phyloP scores from a whole-genome alignment of 2,329 filamentous ascomycete genomes.

The Lachnellula occidentalis region DNA sequence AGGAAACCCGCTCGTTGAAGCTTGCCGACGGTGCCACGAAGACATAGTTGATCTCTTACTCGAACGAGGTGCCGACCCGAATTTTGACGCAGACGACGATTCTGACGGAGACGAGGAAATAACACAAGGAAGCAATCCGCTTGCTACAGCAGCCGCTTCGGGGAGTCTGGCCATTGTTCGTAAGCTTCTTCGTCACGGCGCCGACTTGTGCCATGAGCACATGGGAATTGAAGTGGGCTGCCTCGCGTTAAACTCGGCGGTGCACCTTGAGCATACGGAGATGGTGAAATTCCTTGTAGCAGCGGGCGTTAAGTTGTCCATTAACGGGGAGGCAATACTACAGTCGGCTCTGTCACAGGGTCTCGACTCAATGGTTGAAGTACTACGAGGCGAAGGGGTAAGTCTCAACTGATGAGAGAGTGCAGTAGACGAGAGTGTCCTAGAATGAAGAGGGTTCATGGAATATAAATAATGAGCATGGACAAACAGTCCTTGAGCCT shows the following conservation, averaged over 20 bases:
- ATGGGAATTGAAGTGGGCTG: not conserved
- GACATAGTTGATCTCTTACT: constrained; percentile 6
- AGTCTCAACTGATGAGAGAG: too few relatives aligned
- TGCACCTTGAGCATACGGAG: constrained; percentile 3
- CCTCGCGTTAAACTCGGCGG: not conserved
- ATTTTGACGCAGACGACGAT: not conserved
- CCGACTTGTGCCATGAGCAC: constrained; percentile 1
- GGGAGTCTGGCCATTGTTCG: constrained; percentile 6
- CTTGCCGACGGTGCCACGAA: constrained; percentile 1
- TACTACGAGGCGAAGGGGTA: not conserved
- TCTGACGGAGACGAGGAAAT: not conserved
- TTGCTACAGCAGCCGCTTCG: not conserved
- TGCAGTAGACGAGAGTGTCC: too few relatives aligned
- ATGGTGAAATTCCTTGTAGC: constrained; percentile 4
- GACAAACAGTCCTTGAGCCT: too few relatives aligned
- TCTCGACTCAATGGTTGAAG: constrained; percentile 3
- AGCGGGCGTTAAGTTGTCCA: not conserved
- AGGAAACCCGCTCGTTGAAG: constrained; percentile 2
- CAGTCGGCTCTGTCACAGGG: not conserved
- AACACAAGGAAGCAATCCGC: not conserved
- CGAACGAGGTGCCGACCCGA: constrained; percentile 2
- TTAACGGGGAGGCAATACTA: not conserved
- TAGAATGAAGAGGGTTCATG: too few relatives aligned
- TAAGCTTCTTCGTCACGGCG: constrained; percentile 5
- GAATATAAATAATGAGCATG: too few relatives aligned